phyloP scores from a whole-genome alignment of 2,329 filamentous ascomycete genomes.

The Colletotrichum sp. region DNA sequence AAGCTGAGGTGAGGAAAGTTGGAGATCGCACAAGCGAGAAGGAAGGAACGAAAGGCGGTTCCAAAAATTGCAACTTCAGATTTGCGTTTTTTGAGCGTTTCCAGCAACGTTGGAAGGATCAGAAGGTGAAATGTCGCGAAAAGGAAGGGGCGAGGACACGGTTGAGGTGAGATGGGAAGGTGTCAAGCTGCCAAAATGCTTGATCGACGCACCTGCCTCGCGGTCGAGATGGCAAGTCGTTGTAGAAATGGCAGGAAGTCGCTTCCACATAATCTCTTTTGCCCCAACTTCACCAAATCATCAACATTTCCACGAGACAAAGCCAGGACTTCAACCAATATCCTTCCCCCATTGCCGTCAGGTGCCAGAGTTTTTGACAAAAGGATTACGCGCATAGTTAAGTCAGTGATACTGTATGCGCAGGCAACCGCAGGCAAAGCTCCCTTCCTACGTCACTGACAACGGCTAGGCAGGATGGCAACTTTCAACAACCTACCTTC shows the following conservation, averaged over 20 bases:
- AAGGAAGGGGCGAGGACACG: neutral
- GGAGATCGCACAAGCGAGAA: neutral
- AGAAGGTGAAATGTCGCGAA: neutral
- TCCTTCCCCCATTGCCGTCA: neutral
- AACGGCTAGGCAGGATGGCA: neutral
- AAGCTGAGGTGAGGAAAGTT: neutral
- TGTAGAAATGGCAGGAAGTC: neutral
- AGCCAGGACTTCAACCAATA: neutral
- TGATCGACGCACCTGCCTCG: neutral
- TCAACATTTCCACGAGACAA: neutral
- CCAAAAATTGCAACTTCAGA: neutral
- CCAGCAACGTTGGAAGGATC: neutral
- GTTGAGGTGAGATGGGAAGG: neutral
- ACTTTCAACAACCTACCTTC: neutral
- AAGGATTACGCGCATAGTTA: neutral
- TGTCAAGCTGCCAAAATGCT: neutral
- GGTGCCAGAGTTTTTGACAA: neutral
- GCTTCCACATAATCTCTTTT: neutral
- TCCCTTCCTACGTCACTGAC: neutral
- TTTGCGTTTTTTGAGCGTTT: neutral
- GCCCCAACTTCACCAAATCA: neutral
- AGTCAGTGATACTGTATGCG: neutral
- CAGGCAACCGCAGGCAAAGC: neutral
- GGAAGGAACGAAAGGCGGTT: neutral
- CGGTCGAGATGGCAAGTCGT: neutral